Conservation (phyloP, 1,284 basidiomycete species). For the Trichosporon coremiiforme region DNA sequence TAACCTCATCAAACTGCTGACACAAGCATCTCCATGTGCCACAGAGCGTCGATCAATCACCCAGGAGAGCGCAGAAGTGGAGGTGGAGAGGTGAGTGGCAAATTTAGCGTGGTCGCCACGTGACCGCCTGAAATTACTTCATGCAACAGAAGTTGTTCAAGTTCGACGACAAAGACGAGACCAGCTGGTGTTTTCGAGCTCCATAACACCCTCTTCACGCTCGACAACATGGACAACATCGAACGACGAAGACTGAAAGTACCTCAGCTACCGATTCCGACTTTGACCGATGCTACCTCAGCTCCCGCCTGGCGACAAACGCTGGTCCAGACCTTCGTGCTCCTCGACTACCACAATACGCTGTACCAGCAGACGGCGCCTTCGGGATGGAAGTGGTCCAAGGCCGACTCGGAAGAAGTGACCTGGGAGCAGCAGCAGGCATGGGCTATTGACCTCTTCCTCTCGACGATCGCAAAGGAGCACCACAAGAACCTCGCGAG, state of each 20-base stretch:
- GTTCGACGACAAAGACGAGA: not conserved
- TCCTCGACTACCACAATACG: constrained; percentile 13
- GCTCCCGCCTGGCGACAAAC: constrained; percentile 11
- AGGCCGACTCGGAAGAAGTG: not conserved
- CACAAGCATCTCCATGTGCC: not conserved
- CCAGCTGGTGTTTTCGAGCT: not conserved
- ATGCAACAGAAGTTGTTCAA: not conserved
- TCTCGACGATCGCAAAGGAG: constrained; percentile 3
- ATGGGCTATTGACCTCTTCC: constrained; percentile 5
- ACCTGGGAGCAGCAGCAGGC: constrained; percentile 7
- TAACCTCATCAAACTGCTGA: too few relatives aligned
- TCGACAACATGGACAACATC: not conserved
- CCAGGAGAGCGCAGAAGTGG: not conserved
- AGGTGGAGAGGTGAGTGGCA: constrained; percentile 7
- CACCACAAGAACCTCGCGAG: constrained; percentile 7
- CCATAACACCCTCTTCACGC: not conserved
- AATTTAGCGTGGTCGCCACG: not conserved
- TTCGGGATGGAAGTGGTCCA: constrained; percentile 12
- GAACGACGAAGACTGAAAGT: not conserved
- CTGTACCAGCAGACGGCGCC: constrained; percentile 1
- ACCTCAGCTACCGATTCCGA: constrained; percentile 8
- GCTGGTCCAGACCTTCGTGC: not conserved
- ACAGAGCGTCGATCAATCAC: not conserved
- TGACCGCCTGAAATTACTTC: not conserved
- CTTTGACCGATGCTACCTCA: constrained; percentile 1